Evolutionary conservation across 2,329 filamentous ascomycete genomes (phyloP).

Genomic region (Hymenoscyphus fraxineus): DNA sequence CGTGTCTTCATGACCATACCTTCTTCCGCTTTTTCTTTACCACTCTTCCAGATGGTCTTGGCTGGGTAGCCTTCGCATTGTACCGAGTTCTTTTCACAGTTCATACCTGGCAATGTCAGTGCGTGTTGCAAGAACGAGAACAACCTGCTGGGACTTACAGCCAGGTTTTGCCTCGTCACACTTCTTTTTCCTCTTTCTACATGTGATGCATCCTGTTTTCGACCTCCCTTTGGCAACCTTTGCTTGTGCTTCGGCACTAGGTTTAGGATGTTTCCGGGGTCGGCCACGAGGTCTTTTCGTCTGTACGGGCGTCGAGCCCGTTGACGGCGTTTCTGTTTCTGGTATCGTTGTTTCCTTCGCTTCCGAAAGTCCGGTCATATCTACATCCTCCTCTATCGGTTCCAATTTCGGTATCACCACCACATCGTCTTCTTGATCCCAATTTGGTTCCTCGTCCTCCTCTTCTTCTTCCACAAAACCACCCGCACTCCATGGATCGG

Average conservation of each 20-base stretch:
- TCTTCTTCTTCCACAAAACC: conserved; percentile 29
- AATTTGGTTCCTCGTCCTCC: conserved; percentile 32
- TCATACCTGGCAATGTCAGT: conserved; percentile 56
- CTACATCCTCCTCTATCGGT: conserved; percentile 47
- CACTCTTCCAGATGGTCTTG: conserved; percentile 82
- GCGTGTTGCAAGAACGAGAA: conserved; percentile 2
- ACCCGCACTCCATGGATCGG: conserved; percentile 30
- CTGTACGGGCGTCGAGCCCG: conserved; percentile 16
- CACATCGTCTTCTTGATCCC: conserved; percentile 38
- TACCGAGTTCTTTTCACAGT: conserved; percentile 91
- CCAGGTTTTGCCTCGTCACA: conserved; percentile 66
- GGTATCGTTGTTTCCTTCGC: conserved; percentile 37
- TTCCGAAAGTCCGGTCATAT: conserved; percentile 50
- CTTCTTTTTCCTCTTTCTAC: conserved; percentile 67
- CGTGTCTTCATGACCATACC: conserved; percentile 40
- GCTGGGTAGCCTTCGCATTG: conserved; percentile 88
- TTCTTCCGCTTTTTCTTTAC: conserved; percentile 69
- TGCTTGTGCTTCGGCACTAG: conserved; percentile 51
- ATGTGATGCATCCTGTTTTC: conserved; percentile 66
- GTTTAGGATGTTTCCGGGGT: conserved; percentile 70
- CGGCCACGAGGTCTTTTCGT: conserved; percentile 70
- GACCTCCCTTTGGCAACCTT: conserved; percentile 76
- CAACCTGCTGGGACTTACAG: conserved; percentile 47
- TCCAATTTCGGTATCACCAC: conserved; percentile 53
- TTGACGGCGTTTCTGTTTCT: conserved; percentile 18